Conservation (phyloP, 164 flowering plant species). For the Kalanchoe fedtschenkoi region DNA sequence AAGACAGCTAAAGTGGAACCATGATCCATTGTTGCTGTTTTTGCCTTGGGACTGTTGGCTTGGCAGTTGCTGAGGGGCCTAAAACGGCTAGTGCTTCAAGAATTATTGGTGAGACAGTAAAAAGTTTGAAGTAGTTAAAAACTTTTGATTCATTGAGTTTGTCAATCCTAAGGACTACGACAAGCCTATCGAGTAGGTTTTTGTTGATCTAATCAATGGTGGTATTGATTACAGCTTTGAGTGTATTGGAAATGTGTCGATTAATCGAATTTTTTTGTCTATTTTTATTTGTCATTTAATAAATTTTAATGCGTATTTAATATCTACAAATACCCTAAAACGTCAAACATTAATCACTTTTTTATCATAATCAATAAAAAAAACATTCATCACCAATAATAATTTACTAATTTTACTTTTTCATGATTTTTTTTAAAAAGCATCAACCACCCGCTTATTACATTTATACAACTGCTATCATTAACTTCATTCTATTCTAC, state of each 20-base stretch:
- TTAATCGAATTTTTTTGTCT: too few species aligned
- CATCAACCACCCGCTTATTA: too few species aligned
- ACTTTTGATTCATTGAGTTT: slow-evolving; percentile 78
- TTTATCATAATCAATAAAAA: too few species aligned
- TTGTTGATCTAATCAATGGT: slow-evolving; percentile 89
- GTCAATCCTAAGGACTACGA: slow-evolving; percentile 35
- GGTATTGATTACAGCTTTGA: slow-evolving; percentile 99
- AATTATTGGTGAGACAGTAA: slow-evolving; percentile 78
- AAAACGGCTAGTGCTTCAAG: slow-evolving; percentile 97
- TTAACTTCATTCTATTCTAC: too few species aligned
- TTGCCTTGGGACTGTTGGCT: slow-evolving; percentile 98
- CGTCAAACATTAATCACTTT: too few species aligned
- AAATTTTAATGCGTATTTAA: too few species aligned
- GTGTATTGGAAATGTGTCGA: slow-evolving; percentile 95
- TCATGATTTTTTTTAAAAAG: too few species aligned
- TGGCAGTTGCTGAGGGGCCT: slow-evolving; percentile 99
- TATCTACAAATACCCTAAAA: too few species aligned
- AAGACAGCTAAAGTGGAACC: slow-evolving; percentile 97
- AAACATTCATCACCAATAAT: too few species aligned
- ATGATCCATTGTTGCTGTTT: slow-evolving; percentile 88
- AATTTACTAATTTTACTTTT: too few species aligned
- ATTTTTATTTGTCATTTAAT: too few species aligned
- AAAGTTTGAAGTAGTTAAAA: slow-evolving; percentile 77
- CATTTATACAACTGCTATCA: too few species aligned
- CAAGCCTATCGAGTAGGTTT: slow-evolving; percentile 81